Percentiles rank a stretch among this genome's conserved stretches.
Evolutionary conservation across 2,329 filamentous ascomycete genomes (phyloP).

Genomic region (Fusarium goolgardi): DNA sequence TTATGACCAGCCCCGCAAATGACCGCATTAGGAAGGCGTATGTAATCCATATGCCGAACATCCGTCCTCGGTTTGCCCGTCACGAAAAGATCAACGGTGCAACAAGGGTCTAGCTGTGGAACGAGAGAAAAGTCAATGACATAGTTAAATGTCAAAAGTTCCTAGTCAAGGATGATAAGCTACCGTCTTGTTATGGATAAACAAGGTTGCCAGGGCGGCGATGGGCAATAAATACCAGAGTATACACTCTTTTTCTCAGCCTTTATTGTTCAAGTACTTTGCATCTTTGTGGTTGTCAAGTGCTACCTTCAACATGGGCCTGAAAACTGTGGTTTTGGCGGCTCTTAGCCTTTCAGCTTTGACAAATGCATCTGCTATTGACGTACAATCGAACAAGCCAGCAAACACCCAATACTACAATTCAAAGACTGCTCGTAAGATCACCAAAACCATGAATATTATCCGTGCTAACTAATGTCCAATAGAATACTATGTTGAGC

Average conservation of each 20-base stretch:
- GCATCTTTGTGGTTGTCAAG: neutral
- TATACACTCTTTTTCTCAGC: neutral
- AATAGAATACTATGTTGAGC: conserved; percentile 7
- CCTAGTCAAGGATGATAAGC: neutral
- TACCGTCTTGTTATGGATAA: neutral
- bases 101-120: neutral
- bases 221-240: conserved; percentile 5
- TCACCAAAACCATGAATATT: rapidly evolving
- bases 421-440: conserved; percentile 15
- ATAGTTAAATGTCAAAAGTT: conserved; percentile 17
- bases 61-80: conserved; percentile 19
- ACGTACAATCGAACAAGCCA: conserved; percentile 5
- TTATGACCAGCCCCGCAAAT: conserved; percentile 23
- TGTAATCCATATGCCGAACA: conserved; percentile 30
- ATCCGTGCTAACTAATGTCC: rapidly evolving
- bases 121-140: neutral
- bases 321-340: conserved; percentile 6
- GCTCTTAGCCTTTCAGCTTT: conserved; percentile 7
- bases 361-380: conserved; percentile 9
- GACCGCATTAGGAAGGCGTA: conserved; percentile 33
- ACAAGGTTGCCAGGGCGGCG: neutral
- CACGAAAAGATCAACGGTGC: conserved; percentile 1
- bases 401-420: conserved; percentile 19
- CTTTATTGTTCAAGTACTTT: neutral
- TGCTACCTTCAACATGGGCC: neutral